phyloP scores from a whole-genome alignment of 306 rosid genomes.

The Cicer chorassanicum region DNA sequence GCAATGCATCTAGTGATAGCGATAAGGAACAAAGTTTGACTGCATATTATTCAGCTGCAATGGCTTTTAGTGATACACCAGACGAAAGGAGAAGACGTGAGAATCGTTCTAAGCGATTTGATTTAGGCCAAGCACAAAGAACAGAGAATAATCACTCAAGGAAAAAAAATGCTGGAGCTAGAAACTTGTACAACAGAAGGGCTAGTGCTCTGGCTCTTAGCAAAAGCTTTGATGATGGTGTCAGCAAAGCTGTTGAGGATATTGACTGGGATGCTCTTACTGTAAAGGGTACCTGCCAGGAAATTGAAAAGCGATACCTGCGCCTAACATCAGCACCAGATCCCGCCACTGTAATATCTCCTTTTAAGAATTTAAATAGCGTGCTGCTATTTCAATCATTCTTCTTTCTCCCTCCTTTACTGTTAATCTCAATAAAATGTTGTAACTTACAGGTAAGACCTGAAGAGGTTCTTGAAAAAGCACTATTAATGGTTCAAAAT shows the following conservation, averaged over 20 bases:
- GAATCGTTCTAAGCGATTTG: conserved; percentile 91
- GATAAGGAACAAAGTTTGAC: conserved; percentile 82
- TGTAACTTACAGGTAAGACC: conserved; percentile 85
- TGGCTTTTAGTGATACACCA: conserved; percentile 75
- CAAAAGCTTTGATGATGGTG: conserved; percentile 77
- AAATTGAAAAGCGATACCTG: conserved; percentile 92
- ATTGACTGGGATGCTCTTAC: conserved; percentile 99
- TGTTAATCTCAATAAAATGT: conserved; percentile 27
- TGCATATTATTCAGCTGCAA: conserved; percentile 70
- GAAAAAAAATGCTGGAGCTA: conserved; percentile 65
- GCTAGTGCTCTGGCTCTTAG: conserved; percentile 79
- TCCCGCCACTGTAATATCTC: conserved; percentile 74
- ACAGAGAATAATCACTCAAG: conserved; percentile 62
- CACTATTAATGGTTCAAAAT: conserved; percentile 81
- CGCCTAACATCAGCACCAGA: conserved; percentile 99
- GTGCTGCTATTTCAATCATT: conserved; percentile 31
- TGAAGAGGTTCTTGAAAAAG: conserved; percentile 92
- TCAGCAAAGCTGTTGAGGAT: conserved; percentile 92
- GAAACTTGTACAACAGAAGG: conserved; percentile 77
- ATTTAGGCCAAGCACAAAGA: conserved; percentile 74
- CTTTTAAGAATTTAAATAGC: conserved; percentile 32
- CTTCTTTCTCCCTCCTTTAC: conserved; percentile 1
- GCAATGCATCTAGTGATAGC: conserved; percentile 86
- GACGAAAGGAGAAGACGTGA: conserved; percentile 96
- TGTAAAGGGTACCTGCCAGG: conserved; percentile 97